These are phyloP conservation scores for Calonectria naviculata DNA, from an alignment of 2,329 filamentous ascomycete genomes.

Conservation along the genomic window DNA sequence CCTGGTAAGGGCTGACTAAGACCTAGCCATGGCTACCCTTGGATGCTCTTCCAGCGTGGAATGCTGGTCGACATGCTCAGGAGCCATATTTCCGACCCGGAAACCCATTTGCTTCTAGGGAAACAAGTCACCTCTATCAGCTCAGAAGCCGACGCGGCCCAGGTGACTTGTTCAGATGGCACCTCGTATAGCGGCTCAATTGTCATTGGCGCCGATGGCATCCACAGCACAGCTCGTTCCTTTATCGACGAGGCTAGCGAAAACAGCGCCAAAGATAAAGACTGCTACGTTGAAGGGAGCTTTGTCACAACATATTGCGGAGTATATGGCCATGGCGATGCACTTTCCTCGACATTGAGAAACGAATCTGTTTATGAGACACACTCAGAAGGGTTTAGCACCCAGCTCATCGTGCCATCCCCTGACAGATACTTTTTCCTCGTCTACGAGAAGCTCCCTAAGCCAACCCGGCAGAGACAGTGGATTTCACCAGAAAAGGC, in stretches of 20 bases:
- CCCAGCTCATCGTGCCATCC: neutral
- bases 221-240: constrained; percentile 26
- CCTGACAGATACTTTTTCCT: neutral
- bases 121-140: constrained; percentile 25
- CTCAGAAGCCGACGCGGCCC: neutral
- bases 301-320: neutral
- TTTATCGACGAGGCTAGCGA: neutral
- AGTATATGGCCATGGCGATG: neutral
- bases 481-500: neutral
- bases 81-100: constrained; percentile 18
- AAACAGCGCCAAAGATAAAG: neutral
- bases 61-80: constrained; percentile 29
- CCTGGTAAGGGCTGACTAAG: neutral
- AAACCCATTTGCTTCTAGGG: neutral
- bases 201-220: constrained; percentile 30
- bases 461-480: neutral
- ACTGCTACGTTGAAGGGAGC: neutral
- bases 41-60: constrained; percentile 35
- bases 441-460: neutral
- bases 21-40: constrained; percentile 24
- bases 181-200: constrained; percentile 23
- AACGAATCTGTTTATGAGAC: neutral
- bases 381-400: neutral
- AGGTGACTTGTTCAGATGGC: constrained; percentile 29
- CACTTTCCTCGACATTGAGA: neutral